Evolutionary conservation across 495 filamentous ascomycete genomes (phyloP).

Genomic region (Neurospora hispaniola): DNA sequence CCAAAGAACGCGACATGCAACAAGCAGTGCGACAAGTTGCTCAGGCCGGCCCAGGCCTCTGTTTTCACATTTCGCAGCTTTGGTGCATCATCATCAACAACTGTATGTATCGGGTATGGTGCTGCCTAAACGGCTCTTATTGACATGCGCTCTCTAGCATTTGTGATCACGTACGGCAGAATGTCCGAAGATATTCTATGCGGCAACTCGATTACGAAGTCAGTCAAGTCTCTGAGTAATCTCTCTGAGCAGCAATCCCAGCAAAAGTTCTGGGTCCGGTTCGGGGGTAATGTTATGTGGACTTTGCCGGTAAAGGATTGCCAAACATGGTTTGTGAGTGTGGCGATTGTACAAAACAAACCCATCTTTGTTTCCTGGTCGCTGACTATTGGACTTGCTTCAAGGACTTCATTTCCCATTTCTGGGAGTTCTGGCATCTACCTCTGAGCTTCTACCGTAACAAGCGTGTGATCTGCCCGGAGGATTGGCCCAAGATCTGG

Average conservation of each 20-base stretch:
- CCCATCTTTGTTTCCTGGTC: not conserved
- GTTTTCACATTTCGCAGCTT: slow-evolving; percentile 30
- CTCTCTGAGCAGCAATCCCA: not conserved
- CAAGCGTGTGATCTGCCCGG: slow-evolving; percentile 9
- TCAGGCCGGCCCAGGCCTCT: slow-evolving; percentile 14
- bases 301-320: slow-evolving; percentile 19
- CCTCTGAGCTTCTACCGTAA: slow-evolving; percentile 14
- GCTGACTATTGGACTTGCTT: not conserved
- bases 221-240: not conserved
- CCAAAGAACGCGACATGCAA: slow-evolving; percentile 26
- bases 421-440: slow-evolving; percentile 26
- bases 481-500: slow-evolving; percentile 22
- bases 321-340: slow-evolving; percentile 29
- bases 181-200: slow-evolving; percentile 11
- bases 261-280: slow-evolving; percentile 2
- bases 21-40: slow-evolving; percentile 27
- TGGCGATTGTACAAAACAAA: not conserved
- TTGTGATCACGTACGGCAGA: slow-evolving; percentile 19
- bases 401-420: slow-evolving; percentile 24
- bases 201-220: slow-evolving; percentile 7
- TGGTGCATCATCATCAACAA: slow-evolving; percentile 29
- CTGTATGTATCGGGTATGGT: slow-evolving; percentile 10
- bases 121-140: not conserved
- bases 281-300: slow-evolving; percentile 7
- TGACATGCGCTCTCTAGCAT: slow-evolving; percentile 6